Conservation (phyloP, 768 basidiomycete species). For the Floccularia luteovirens region DNA sequence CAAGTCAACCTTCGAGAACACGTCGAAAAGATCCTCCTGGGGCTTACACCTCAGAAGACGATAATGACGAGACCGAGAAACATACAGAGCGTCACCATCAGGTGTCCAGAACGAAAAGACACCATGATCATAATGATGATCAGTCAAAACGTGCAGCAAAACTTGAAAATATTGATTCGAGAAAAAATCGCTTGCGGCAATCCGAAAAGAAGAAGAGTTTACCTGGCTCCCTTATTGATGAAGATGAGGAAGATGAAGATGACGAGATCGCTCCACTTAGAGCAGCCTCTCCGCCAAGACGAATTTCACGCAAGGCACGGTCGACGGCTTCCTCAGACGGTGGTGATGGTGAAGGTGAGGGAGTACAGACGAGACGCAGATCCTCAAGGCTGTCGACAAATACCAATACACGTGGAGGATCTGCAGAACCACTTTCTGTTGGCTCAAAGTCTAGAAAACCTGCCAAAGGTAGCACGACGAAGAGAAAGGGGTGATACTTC, state of each 20-base stretch:
- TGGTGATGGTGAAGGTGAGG: slow-evolving; percentile 24
- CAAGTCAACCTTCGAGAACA: slow-evolving; percentile 8
- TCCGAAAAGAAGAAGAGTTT: slow-evolving; percentile 25
- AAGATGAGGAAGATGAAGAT: slow-evolving; percentile 26
- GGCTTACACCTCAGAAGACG: slow-evolving; percentile 15
- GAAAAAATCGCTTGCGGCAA: too few species aligned
- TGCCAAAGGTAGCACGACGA: background rate
- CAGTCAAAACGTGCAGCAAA: too few species aligned
- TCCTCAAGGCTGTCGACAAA: slow-evolving; percentile 30
- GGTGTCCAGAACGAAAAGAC: too few species aligned
- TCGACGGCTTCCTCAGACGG: slow-evolving; percentile 23
- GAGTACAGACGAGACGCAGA: slow-evolving; percentile 29
- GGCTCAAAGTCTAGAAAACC: background rate
- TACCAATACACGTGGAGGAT: background rate
- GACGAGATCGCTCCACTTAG: slow-evolving; percentile 31
- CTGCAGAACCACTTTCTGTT: background rate
- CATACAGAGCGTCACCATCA: too few species aligned
- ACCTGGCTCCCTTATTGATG: slow-evolving; percentile 35
- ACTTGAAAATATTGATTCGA: too few species aligned
- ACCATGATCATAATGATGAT: too few species aligned
- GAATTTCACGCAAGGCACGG: slow-evolving; percentile 14
- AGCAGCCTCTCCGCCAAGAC: slow-evolving; percentile 20
- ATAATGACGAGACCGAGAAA: slow-evolving; percentile 10
- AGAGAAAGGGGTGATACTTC: too few species aligned
- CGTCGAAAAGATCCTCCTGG: slow-evolving; percentile 2